Conservation (phyloP, 345 rosid genomes). For the Leavenworthia alabamica region DNA sequence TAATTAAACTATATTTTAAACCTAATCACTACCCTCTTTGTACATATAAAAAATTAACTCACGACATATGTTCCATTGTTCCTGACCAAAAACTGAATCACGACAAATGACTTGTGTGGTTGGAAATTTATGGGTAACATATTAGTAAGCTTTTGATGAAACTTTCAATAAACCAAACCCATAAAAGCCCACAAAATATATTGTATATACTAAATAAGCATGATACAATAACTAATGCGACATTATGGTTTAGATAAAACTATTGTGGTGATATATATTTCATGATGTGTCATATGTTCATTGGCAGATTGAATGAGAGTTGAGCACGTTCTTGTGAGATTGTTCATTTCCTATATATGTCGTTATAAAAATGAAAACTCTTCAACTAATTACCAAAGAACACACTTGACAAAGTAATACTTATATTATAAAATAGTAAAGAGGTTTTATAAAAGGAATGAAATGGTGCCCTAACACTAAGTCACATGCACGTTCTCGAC, state of each 20-base stretch:
- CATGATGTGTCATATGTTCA: neutral
- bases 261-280: neutral
- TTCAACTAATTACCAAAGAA: neutral
- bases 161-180: neutral
- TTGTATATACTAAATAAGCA: neutral
- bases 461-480: slow-evolving; percentile 32
- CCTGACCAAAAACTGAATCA: neutral
- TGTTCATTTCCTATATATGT: neutral
- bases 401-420: slow-evolving; percentile 1
- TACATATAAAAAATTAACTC: neutral
- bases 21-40: slow-evolving; percentile 13
- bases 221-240: neutral
- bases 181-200: slow-evolving; percentile 3
- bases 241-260: neutral
- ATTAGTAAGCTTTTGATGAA: neutral
- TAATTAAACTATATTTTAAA: slow-evolving; percentile 15
- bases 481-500: slow-evolving; percentile 34
- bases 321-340: slow-evolving; percentile 24
- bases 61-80: slow-evolving; percentile 2
- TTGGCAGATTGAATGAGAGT: slow-evolving; percentile 8
- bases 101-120: neutral
- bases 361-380: slow-evolving; percentile 22
- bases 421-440: neutral
- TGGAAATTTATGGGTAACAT: neutral
- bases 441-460: slow-evolving; percentile 12